Base-by-base conservation (phyloP, 352 stramenopile species). In the Aphanomyces cochlioides region DNA sequence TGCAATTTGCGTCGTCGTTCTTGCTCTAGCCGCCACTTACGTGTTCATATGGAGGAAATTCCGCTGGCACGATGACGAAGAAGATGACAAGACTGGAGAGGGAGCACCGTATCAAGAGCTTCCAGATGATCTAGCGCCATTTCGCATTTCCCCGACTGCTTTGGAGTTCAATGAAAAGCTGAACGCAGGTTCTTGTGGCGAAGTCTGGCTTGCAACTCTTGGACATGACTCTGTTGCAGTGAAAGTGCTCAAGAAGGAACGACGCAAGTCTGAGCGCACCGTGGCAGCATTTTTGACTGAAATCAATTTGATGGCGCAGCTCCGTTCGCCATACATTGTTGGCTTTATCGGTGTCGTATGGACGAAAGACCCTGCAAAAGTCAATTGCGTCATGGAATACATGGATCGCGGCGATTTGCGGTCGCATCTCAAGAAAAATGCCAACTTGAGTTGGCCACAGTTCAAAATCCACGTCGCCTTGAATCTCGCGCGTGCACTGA, bases 241-340 rank as follows among this genome's bases (percentile, higher is more conserved):
- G 13, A 93, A 93, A 78, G 75, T 83, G 5, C 87, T 93, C 34
- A 40, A 90, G 56, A 85, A 82, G 43, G 86, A 93, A 72, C 90
- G 89, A 72, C 84, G 83, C 40, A 88, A 90, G 72, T 81, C 90
- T 63, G 80, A 85, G 73, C 89, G 87, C 67, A 83, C 90, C 70
- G 90, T 93, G 61, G 78, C 89, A 75, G 88, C 80, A 67, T 93
- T 93, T 56, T 81, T 75, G 37, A 81, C 81, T 7, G 86, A 93
- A 77, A 92, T 93, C 76, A 88, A 89, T 78, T 78, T 93, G 72
- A 92, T 93, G 83, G 81, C 84, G 53, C 84, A 75, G 7, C 89
- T 93, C 41, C 83, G 67, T 1, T 85, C 91, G 72, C 83, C 84
- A 0, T 90, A 93, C 73, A 91, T 93, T 67, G 84, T 93, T 61